A percentile compares a stretch with the other conserved stretches of the same genome.
Conservation (phyloP, 768 basidiomycete species). For the Mrakia blollopis region DNA sequence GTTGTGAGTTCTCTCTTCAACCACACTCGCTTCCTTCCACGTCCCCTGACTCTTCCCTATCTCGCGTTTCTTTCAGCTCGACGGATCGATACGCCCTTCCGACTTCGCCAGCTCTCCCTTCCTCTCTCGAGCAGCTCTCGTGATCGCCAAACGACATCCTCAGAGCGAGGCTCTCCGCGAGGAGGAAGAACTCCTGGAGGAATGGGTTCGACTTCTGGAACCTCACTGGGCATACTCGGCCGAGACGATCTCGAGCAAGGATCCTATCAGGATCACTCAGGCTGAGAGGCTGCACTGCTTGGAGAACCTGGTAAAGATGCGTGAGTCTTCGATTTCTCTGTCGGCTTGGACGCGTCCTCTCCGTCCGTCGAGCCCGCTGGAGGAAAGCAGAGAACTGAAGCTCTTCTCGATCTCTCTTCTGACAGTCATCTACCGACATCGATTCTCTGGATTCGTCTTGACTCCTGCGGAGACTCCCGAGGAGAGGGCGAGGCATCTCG, state of each 20-base stretch:
- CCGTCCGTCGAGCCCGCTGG: not conserved
- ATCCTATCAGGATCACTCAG: slow-evolving; percentile 84
- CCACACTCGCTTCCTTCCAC: not conserved
- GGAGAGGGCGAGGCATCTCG: slow-evolving; percentile 54
- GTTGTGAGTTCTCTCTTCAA: slow-evolving; percentile 15
- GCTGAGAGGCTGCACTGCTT: slow-evolving; percentile 79
- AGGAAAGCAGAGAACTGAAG: not conserved
- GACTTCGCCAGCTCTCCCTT: slow-evolving; percentile 69
- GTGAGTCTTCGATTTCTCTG: slow-evolving; percentile 9
- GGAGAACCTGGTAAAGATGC: slow-evolving; percentile 76
- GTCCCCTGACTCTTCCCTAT: not conserved
- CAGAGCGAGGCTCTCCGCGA: slow-evolving; percentile 49
- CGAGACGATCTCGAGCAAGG: slow-evolving; percentile 74
- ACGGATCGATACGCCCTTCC: slow-evolving; percentile 60
- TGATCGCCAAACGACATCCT: slow-evolving; percentile 55
- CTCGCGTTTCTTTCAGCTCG: slow-evolving; percentile 47
- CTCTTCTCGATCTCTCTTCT: not conserved
- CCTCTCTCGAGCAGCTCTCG: slow-evolving; percentile 62
- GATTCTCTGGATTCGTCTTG: slow-evolving; percentile 50
- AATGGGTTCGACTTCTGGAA: slow-evolving; percentile 66
- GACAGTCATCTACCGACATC: slow-evolving; percentile 72
- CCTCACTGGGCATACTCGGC: slow-evolving; percentile 72
- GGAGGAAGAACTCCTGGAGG: slow-evolving; percentile 74
- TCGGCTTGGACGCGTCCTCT: not conserved
- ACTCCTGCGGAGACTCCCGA: slow-evolving; percentile 50